Conservation (phyloP, 2,329 filamentous ascomycete species). For the Talaromyces albobiverticillius region DNA sequence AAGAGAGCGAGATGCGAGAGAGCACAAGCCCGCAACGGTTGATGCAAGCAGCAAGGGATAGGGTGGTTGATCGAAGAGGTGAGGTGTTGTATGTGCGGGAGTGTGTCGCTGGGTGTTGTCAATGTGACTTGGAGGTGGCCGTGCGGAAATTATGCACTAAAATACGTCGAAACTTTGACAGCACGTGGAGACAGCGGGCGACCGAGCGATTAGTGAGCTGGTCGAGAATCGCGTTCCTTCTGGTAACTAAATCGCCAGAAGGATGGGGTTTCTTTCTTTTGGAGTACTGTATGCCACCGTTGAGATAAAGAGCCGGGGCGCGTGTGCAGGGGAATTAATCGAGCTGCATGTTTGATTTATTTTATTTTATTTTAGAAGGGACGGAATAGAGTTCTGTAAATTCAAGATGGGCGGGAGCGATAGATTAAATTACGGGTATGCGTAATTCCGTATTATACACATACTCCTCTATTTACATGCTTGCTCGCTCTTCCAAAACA, state of each 20-base stretch:
- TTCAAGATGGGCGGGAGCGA: not conserved
- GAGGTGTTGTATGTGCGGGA: not conserved
- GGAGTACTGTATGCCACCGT: too few relatives aligned
- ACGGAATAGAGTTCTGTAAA: not conserved
- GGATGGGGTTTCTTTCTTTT: too few relatives aligned
- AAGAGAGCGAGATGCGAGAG: not conserved
- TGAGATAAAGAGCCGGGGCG: too few relatives aligned
- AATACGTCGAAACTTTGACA: not conserved
- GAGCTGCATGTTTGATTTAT: too few relatives aligned
- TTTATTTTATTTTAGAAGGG: not conserved
- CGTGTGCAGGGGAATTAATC: too few relatives aligned
- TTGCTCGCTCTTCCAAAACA: too few relatives aligned
- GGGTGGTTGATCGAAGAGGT: not conserved
- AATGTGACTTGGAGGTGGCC: not conserved
- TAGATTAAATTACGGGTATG: not conserved
- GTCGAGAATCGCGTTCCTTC: not conserved
- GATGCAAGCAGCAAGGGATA: constrained; percentile 14
- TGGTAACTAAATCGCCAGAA: too few relatives aligned
- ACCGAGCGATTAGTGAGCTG: too few relatives aligned
- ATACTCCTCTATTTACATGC: too few relatives aligned
- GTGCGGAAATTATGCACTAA: too few relatives aligned
- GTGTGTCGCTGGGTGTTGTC: not conserved
- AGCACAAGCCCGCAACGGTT: not conserved
- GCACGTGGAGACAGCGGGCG: not conserved
- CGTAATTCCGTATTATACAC: too few relatives aligned